These are phyloP conservation scores for Erodium trifolium DNA, from an alignment of 441 rosid genomes.

Conservation along the genomic window DNA sequence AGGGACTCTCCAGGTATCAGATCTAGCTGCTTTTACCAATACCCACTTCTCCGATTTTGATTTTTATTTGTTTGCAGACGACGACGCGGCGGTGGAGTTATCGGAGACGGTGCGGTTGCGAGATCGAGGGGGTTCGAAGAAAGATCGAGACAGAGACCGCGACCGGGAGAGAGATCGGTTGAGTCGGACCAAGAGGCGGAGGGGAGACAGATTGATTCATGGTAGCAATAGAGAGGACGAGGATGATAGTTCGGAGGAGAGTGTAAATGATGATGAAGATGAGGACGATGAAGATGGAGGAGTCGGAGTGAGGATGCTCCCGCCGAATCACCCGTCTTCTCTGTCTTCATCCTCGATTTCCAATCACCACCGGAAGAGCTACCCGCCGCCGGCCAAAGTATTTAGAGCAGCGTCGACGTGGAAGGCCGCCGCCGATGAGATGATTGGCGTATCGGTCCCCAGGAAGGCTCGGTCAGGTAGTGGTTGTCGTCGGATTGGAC, in stretches of 20 bases:
- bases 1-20: slow-evolving; percentile 89
- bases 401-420: slow-evolving; percentile 42
- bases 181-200: too few relatives aligned
- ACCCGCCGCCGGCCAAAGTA: slow-evolving; percentile 31
- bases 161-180: slow-evolving; percentile 39
- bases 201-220: too few relatives aligned
- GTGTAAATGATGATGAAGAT: too few relatives aligned
- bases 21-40: slow-evolving; percentile 21
- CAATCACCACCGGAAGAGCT: too few relatives aligned
- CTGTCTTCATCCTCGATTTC: too few relatives aligned
- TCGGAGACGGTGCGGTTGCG: slow-evolving; percentile 68
- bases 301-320: too few relatives aligned
- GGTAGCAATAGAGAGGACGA: too few relatives aligned
- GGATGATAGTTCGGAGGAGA: too few relatives aligned
- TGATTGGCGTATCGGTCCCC: slow-evolving; percentile 96
- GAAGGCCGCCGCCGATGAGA: slow-evolving; percentile 82
- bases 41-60: not conserved
- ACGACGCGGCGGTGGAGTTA: slow-evolving; percentile 60
- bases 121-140: slow-evolving; percentile 62
- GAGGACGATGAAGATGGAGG: too few relatives aligned
- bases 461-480: slow-evolving; percentile 99
- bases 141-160: slow-evolving; percentile 35
- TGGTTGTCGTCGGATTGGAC: slow-evolving; percentile 45
- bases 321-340: too few relatives aligned
- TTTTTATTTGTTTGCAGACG: slow-evolving; percentile 43